Conservation (phyloP, 305 asterid genomes). For the Solanum hybrid region DNA sequence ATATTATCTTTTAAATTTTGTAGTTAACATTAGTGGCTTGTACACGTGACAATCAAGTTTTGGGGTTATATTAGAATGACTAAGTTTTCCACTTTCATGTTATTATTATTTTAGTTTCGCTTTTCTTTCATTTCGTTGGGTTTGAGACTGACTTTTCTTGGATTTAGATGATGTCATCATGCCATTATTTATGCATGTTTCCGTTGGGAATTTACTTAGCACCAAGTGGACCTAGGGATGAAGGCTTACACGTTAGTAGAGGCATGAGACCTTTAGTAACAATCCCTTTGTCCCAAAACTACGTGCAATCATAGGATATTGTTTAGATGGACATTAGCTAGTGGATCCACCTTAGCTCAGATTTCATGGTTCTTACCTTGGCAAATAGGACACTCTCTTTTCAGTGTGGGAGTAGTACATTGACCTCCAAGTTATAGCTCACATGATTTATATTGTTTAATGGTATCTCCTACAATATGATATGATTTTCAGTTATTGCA, state of each 20-base stretch:
- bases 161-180: not conserved
- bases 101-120: not conserved
- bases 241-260: not conserved
- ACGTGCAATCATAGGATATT: not conserved
- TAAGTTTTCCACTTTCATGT: not conserved
- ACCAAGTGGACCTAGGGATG: not conserved
- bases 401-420: not conserved
- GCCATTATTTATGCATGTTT: not conserved
- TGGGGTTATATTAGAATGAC: not conserved
- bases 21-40: not conserved
- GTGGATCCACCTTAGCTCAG: not conserved
- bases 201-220: not conserved
- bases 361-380: not conserved
- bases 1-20: not conserved
- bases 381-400: not conserved
- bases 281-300: not conserved
- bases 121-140: not conserved
- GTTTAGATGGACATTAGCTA: not conserved
- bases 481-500: not conserved
- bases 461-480: not conserved
- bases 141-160: not conserved
- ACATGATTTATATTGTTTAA: not conserved
- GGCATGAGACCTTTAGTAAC: not conserved
- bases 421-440: not conserved
- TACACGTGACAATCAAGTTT: not conserved